Evolutionary conservation across 129 eudicot genomes (phyloP).

Genomic region (Saposhnikovia divaricata): DNA sequence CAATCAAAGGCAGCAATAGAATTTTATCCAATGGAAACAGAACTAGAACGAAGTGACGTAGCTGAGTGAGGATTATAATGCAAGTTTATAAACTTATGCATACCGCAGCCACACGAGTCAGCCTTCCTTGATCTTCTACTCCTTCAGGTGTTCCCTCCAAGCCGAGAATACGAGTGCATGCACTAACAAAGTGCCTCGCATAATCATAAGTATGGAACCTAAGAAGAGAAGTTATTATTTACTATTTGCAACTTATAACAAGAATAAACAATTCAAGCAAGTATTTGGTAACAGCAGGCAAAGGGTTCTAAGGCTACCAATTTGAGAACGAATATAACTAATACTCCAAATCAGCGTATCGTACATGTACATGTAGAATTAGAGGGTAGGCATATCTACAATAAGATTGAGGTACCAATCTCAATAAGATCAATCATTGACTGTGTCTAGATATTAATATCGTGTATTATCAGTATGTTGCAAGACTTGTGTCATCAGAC

Average conservation of each 20-base stretch:
- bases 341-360: not conserved
- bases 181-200: constrained; percentile 97
- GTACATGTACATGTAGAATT: not conserved
- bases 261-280: not conserved
- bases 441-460: not conserved
- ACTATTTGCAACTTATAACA: not conserved
- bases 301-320: not conserved
- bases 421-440: not conserved
- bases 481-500: not conserved
- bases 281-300: not conserved
- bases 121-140: constrained; percentile 89
- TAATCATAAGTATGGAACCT: constrained; percentile 93
- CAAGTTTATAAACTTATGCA: constrained; percentile 14
- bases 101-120: constrained; percentile 95
- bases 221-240: constrained; percentile 9
- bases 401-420: not conserved
- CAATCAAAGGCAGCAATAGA: not conserved
- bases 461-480: not conserved
- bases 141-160: constrained; percentile 99
- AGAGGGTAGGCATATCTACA: not conserved
- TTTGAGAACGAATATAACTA: not conserved
- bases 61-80: not conserved
- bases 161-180: constrained; percentile 92
- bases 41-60: not conserved
- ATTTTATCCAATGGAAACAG: not conserved